Evolutionary conservation across 2,329 filamentous ascomycete genomes (phyloP), one percentile per base, ranked within the genome.

Genomic region (Capronia coronata): DNA sequence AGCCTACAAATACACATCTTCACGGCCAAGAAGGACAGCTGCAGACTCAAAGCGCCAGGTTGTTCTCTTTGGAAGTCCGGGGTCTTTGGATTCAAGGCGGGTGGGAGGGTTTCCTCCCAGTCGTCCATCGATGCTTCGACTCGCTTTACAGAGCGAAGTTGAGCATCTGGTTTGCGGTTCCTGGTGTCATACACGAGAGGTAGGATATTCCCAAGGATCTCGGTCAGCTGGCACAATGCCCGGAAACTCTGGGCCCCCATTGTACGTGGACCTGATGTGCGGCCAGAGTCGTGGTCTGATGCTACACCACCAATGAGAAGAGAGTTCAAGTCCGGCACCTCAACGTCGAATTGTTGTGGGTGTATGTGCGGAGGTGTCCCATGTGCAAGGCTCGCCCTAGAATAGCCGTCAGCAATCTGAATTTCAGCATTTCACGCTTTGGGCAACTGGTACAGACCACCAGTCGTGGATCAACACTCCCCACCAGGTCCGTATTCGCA

Each of bases 401-500:
- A 32, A n/a, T n/a, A n/a, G n/a, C n/a, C n/a, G n/a, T n/a, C n/a
- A n/a, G n/a, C n/a, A n/a, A n/a, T n/a, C n/a, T n/a, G n/a, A n/a
- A n/a, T n/a, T n/a, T n/a, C n/a, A n/a, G n/a, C n/a, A n/a, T n/a
- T n/a, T n/a, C n/a, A n/a, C n/a, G n/a, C n/a, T n/a, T n/a, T n/a
- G n/a, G n/a, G n/a, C n/a, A n/a, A n/a, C n/a, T n/a, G n/a, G n/a
- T 16, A 47, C 64, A 39, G 73, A 71, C 69, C 76, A 79, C 42
- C 74, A 70, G 60, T 79, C 75, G 48, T 76, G 75, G 38, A 79
- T 75, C 1, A 78, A 65, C 1, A 77, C 72, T 8, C 71, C 75
- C 76, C 76, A 79, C 74, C 76, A 79, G 2, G 76, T 61, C 1
- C 74, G 70, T 13, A 75, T 72, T 9, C 76, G 68, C 14, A 75